Evolutionary conservation across 352 stramenopile genomes (phyloP), one percentile per base, ranked within the genome.

Genomic region (Aphanomyces stellatus): DNA sequence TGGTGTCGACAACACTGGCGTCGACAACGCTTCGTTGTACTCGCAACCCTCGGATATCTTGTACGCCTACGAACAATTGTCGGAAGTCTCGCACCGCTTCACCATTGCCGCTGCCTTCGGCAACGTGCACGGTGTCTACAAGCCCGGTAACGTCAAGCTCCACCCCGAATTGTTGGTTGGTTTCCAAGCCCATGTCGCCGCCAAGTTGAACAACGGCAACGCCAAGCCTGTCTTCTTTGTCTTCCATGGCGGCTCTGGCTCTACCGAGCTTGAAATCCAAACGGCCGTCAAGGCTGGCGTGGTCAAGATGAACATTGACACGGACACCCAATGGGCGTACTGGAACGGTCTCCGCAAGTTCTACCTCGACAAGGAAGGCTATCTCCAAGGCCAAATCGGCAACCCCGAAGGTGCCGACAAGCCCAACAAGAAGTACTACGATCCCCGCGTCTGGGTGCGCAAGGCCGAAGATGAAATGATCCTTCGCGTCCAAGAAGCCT

Each of bases 291-390:
- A 93, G 74, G 96, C 96, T 68, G 97, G 97, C 74, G 95, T 99
- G 51, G 92, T 99, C 71, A 99, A 99, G 90, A 99, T 99, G 96
- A 99, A 99, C 91, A 98, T 99, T 76, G 96, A 99, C 85, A 99
- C 96, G 70, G 96, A 99, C 81, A 99, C 95, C 67, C 96, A 99
- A 87, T 99, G 96, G 96, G 90, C 93, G 56, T 99, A 98, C 93
- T 99, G 96, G 97, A 91, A 99, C 76, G 96, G 96, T 73, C 87
- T 99, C 67, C 80, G 80, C 88, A 87, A 91, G 74, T 99, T 98
- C 76, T 98, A 99, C 81, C 84, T 93, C 70, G 89, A 91, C 65
- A 97, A 99, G 87, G 96, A 98, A 82, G 95, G 90, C 68, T 99
- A 98, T 84, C 76, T 99, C 33, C 96, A 99, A 76, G 86, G 79